Conservation (phyloP, 2,329 filamentous ascomycete genomes). For the Microdochium bolleyi region DNA sequence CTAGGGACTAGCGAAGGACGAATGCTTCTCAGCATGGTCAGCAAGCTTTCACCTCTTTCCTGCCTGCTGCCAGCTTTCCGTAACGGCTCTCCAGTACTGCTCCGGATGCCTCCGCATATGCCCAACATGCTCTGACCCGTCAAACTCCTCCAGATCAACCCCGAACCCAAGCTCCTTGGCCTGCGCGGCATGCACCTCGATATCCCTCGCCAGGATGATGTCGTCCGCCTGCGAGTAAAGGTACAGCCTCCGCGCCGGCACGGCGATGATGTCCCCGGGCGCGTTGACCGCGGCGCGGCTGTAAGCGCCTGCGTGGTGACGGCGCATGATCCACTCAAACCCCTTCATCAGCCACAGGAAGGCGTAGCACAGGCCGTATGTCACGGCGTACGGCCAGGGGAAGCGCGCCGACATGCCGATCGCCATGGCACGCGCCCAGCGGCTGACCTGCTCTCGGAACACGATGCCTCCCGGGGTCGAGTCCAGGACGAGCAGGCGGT, state of each 20-base stretch:
- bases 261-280: slow-evolving; percentile 20
- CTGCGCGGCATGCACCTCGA: slow-evolving; percentile 43
- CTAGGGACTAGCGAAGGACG: too few relatives aligned
- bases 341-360: slow-evolving; percentile 29
- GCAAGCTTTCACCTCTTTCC: not conserved
- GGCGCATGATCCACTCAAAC: slow-evolving; percentile 25
- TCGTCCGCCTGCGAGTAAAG: slow-evolving; percentile 51
- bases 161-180: slow-evolving; percentile 39
- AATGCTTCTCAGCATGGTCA: too few relatives aligned
- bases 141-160: slow-evolving; percentile 43
- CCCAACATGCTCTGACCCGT: slow-evolving; percentile 51
- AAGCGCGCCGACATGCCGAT: slow-evolving; percentile 37
- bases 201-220: slow-evolving; percentile 46
- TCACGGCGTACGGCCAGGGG: slow-evolving; percentile 40
- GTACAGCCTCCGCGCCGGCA: slow-evolving; percentile 38
- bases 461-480: slow-evolving; percentile 42
- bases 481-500: slow-evolving; percentile 40
- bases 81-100: slow-evolving; percentile 47
- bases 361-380: slow-evolving; percentile 35
- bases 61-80: slow-evolving; percentile 14
- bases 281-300: slow-evolving; percentile 28
- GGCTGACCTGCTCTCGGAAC: slow-evolving; percentile 32
- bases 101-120: slow-evolving; percentile 49
- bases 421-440: slow-evolving; percentile 46
- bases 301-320: slow-evolving; percentile 30